phyloP scores from a whole-genome alignment of 441 rosid genomes.

The Erodium chrysanthum region DNA sequence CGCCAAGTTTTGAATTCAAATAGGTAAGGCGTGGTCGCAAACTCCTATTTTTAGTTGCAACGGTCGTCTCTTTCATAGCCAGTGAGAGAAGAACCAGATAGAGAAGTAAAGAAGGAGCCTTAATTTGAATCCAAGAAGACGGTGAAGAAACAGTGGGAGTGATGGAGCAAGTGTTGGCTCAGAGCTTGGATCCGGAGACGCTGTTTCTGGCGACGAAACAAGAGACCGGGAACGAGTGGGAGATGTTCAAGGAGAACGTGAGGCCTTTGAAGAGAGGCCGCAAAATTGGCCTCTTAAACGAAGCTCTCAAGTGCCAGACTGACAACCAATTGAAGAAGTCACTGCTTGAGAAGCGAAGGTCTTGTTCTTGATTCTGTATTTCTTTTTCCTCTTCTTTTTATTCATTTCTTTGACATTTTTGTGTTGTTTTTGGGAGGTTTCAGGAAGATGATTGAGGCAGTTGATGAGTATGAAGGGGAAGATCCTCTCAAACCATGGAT shows the following conservation, averaged over 20 bases:
- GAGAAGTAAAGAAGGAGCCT: background rate
- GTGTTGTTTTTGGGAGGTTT: slow-evolving; percentile 4
- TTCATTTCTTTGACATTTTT: background rate
- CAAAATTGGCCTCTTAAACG: slow-evolving; percentile 51
- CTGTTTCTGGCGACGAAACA: slow-evolving; percentile 59
- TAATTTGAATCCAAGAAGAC: background rate
- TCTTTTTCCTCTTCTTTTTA: background rate
- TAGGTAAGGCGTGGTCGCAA: background rate
- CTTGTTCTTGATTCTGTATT: background rate
- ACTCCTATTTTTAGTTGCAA: background rate
- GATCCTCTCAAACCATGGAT: slow-evolving; percentile 86
- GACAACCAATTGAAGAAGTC: slow-evolving; percentile 38
- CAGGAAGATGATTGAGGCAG: slow-evolving; percentile 62
- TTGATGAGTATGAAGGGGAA: slow-evolving; percentile 61
- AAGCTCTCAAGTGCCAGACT: slow-evolving; percentile 59
- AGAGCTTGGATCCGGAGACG: slow-evolving; percentile 52
- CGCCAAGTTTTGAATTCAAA: background rate
- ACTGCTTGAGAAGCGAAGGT: slow-evolving; percentile 65
- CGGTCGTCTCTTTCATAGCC: background rate
- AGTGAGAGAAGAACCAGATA: too few species aligned
- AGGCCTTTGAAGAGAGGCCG: slow-evolving; percentile 85
- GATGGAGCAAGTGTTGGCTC: background rate
- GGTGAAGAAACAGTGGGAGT: background rate
- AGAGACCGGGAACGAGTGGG: slow-evolving; percentile 79
- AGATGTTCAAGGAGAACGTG: slow-evolving; percentile 77